phyloP scores from a whole-genome alignment of 2,329 filamentous ascomycete species.

The Exophiala phaeomuriformis region DNA sequence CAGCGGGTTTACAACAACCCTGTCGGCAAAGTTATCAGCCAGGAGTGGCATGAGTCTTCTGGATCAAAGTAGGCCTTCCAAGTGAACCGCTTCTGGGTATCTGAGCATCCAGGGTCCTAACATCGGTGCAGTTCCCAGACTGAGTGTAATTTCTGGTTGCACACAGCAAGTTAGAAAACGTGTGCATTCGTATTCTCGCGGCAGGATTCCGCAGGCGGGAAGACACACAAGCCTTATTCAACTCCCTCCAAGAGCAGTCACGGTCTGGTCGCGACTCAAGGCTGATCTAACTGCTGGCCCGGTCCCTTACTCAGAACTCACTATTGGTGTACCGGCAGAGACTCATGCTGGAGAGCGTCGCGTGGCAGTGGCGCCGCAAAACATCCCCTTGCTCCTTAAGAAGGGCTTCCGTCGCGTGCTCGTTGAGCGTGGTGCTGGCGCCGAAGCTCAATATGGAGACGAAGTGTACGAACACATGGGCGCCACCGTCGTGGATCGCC shows the following conservation, averaged over 20 bases:
- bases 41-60: slow-evolving; percentile 10
- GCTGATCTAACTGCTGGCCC: slow-evolving; percentile 16
- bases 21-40: slow-evolving; percentile 22
- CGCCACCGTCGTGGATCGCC: slow-evolving; percentile 64
- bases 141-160: slow-evolving; percentile 7
- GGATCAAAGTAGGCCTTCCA: slow-evolving; percentile 10
- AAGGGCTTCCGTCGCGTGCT: slow-evolving; percentile 74
- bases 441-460: slow-evolving; percentile 68
- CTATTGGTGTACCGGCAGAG: slow-evolving; percentile 72
- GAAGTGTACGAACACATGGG: slow-evolving; percentile 70
- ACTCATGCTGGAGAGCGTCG: slow-evolving; percentile 71
- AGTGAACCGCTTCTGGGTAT: background rate
- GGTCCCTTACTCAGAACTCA: slow-evolving; percentile 61
- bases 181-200: slow-evolving; percentile 13
- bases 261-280: slow-evolving; percentile 19
- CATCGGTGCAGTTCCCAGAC: slow-evolving; percentile 6
- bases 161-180: slow-evolving; percentile 9
- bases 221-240: slow-evolving; percentile 10
- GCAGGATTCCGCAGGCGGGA: slow-evolving; percentile 9
- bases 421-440: slow-evolving; percentile 73
- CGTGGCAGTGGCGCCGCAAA: slow-evolving; percentile 76
- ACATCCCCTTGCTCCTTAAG: slow-evolving; percentile 72
- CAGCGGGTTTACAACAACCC: slow-evolving; percentile 7
- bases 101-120: slow-evolving; percentile 2
- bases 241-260: slow-evolving; percentile 8